These are phyloP conservation scores for Solanum hybrid DNA, from an alignment of 305 asterid species.

Conservation along the genomic window DNA sequence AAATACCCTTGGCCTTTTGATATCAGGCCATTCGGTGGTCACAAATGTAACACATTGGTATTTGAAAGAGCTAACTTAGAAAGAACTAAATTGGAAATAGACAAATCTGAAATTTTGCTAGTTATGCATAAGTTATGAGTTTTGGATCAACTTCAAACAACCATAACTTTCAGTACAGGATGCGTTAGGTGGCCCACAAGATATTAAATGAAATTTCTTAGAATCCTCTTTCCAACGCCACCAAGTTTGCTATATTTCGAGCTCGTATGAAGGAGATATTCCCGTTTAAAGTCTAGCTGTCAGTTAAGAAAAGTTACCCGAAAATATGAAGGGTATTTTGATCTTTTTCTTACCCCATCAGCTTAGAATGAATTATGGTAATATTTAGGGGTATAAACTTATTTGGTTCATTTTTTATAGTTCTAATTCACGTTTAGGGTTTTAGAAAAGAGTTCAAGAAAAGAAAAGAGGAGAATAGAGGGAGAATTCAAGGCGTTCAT, in stretches of 20 bases:
- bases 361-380: neutral
- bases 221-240: neutral
- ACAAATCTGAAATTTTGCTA: neutral
- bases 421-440: neutral
- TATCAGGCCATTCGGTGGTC: neutral
- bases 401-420: no score
- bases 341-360: no score
- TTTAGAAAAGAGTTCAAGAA: neutral
- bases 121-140: neutral
- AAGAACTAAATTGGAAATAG: no score
- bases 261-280: neutral
- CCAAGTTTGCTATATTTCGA: neutral
- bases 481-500: neutral
- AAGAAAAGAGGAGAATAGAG: neutral
- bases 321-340: neutral
- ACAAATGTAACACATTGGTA: no score
- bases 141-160: neutral
- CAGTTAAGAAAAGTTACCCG: neutral
- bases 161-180: fast-evolving
- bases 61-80: neutral
- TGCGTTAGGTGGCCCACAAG: neutral
- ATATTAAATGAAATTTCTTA: neutral
- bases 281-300: neutral
- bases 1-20: neutral
- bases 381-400: neutral